phyloP scores from a whole-genome alignment of 2,329 filamentous ascomycete genomes.

The Emmonsiellopsis sp. region DNA sequence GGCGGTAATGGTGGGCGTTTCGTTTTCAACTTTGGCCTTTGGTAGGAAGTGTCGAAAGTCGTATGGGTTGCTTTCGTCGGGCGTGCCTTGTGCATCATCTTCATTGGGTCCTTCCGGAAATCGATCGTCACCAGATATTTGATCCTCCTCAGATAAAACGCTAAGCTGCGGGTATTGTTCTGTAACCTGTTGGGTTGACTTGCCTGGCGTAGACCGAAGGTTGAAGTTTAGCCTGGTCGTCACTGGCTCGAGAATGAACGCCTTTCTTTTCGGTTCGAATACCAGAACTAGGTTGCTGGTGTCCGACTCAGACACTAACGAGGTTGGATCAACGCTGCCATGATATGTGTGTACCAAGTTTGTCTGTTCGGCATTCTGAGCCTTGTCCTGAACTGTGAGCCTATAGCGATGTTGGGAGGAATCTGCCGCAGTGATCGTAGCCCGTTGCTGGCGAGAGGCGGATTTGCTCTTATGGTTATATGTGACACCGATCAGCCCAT shows the following conservation, averaged over 20 bases:
- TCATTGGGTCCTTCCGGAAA: slow-evolving; percentile 22
- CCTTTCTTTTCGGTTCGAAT: slow-evolving; percentile 64
- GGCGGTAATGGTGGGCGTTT: slow-evolving; percentile 23
- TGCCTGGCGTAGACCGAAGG: slow-evolving; percentile 58
- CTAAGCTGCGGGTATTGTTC: slow-evolving; percentile 59
- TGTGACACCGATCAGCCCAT: slow-evolving; percentile 30
- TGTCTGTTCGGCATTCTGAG: slow-evolving; percentile 28
- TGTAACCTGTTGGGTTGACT: slow-evolving; percentile 55
- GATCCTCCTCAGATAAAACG: slow-evolving; percentile 27
- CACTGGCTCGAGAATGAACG: slow-evolving; percentile 72
- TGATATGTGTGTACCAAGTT: slow-evolving; percentile 30
- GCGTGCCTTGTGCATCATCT: slow-evolving; percentile 27
- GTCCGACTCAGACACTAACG: slow-evolving; percentile 18
- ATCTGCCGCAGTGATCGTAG: slow-evolving; percentile 26
- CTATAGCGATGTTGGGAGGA: slow-evolving; percentile 29
- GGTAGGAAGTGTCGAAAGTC: slow-evolving; percentile 41
- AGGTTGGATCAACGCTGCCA: slow-evolving; percentile 30
- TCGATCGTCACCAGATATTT: slow-evolving; percentile 24
- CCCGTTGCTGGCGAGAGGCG: slow-evolving; percentile 28
- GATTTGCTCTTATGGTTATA: slow-evolving; percentile 39
- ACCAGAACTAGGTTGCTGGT: slow-evolving; percentile 46
- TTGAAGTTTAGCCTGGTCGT: slow-evolving; percentile 85
- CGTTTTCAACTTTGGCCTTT: slow-evolving; percentile 25
- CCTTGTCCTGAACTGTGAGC: slow-evolving; percentile 33
- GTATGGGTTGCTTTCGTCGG: slow-evolving; percentile 39